phyloP scores from a whole-genome alignment of 352 stramenopile species.

The Hyaloperonospora brassicae region DNA sequence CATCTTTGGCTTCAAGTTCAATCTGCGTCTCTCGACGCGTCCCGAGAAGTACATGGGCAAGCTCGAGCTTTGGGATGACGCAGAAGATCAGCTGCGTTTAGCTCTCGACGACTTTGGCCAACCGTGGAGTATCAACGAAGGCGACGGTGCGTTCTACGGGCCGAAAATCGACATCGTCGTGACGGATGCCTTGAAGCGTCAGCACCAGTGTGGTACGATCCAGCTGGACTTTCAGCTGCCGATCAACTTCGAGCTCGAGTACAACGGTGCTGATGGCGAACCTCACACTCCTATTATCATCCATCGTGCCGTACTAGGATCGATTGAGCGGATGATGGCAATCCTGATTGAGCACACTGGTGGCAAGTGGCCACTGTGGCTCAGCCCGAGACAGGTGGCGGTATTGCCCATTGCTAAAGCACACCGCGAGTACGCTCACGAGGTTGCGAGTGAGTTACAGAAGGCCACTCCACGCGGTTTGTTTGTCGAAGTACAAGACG shows the following conservation, averaged over 20 bases:
- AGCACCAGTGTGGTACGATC: conserved; percentile 96
- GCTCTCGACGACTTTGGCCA: conserved; percentile 63
- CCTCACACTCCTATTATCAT: conserved; percentile 96
- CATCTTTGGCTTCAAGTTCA: conserved; percentile 94
- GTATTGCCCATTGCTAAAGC: conserved; percentile 63
- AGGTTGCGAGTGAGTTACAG: conserved; percentile 42
- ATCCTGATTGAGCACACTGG: conserved; percentile 96
- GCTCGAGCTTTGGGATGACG: conserved; percentile 90
- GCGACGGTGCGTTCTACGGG: conserved; percentile 95
- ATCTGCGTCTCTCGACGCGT: conserved; percentile 89
- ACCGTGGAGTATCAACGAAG: conserved; percentile 87
- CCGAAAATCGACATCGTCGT: conserved; percentile 98
- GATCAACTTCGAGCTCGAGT: conserved; percentile 92
- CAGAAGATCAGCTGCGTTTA: conserved; percentile 63
- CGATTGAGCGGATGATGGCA: conserved; percentile 97
- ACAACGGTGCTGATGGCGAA: conserved; percentile 82
- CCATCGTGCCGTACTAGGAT: conserved; percentile 94
- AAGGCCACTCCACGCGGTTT: conserved; percentile 24
- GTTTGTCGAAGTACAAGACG: conserved; percentile 67
- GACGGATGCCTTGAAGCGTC: conserved; percentile 92
- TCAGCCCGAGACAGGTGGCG: conserved; percentile 77
- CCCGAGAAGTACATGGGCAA: conserved; percentile 93
- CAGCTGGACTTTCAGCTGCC: conserved; percentile 98
- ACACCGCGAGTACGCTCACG: conserved; percentile 50
- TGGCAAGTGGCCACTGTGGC: conserved; percentile 96